phyloP scores from a whole-genome alignment of 176 grass and related monocot species.

The Eragrostis curvula region DNA sequence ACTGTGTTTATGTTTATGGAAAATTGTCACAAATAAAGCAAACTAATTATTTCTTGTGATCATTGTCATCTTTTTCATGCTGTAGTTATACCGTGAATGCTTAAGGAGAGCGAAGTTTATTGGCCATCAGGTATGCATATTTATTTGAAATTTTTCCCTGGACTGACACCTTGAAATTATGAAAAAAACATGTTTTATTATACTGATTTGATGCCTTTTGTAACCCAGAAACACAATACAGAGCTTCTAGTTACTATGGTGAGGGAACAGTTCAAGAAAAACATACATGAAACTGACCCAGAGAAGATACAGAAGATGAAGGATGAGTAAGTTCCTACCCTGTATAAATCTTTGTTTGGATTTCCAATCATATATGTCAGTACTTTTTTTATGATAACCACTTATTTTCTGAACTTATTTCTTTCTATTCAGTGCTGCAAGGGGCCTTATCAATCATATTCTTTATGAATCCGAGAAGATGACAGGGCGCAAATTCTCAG shows the following conservation, averaged over 20 bases:
- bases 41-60: neutral
- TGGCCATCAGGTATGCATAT: conserved; percentile 63
- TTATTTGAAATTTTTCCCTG: neutral
- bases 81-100: conserved; percentile 72
- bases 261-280: conserved; percentile 92
- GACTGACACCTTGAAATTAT: neutral
- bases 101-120: conserved; percentile 73
- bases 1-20: conserved; percentile 7
- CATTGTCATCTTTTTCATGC: conserved; percentile 12
- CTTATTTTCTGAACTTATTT: conserved; percentile 40
- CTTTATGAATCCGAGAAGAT: conserved; percentile 89
- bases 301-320: conserved; percentile 98
- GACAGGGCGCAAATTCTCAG: conserved; percentile 73
- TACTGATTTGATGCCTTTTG: conserved; percentile 40
- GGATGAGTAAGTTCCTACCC: conserved; percentile 72
- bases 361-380: conserved; percentile 31
- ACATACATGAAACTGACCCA: conserved; percentile 93
- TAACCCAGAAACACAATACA: conserved; percentile 87
- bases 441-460: conserved; percentile 98
- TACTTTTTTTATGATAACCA: neutral
- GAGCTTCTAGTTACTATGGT: conserved; percentile 87
- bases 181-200: neutral
- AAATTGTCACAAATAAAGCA: neutral
- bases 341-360: neutral
- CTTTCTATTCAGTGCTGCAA: conserved; percentile 75